Conservation (phyloP, 176 grass and related monocot genomes). For the Oryza australiensis region DNA sequence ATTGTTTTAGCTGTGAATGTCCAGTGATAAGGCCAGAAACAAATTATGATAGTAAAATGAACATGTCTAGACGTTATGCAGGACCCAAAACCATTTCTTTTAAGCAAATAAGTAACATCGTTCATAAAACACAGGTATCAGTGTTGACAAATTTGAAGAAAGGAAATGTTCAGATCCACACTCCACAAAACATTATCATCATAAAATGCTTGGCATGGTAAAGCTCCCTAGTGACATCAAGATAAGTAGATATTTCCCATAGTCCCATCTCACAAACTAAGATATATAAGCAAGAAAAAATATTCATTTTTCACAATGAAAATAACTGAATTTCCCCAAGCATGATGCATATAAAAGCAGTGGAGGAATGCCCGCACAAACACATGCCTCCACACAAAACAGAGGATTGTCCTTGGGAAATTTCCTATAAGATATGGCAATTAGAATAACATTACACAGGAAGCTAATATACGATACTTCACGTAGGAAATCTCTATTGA, state of each 20-base stretch:
- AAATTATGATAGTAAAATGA: background rate
- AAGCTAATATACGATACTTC: background rate
- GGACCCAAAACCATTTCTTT: background rate
- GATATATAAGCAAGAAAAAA: background rate
- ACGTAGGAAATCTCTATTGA: background rate
- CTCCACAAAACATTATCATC: background rate
- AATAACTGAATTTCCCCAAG: background rate
- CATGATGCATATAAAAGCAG: background rate
- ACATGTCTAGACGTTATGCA: background rate
- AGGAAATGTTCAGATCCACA: background rate
- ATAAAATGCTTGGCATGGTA: background rate
- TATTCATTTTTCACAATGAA: constrained; percentile 5
- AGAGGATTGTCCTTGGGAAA: background rate
- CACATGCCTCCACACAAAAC: background rate
- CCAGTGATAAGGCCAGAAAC: background rate
- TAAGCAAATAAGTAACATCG: background rate
- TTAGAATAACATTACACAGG: background rate
- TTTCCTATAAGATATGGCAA: background rate
- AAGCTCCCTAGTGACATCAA: background rate
- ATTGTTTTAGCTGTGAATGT: background rate
- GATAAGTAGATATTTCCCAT: background rate
- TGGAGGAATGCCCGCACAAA: background rate
- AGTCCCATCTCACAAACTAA: background rate
- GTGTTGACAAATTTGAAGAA: background rate
- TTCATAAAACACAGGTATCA: background rate